Conservation (phyloP, 352 stramenopile genomes). For the Aphanomyces stellatus region DNA sequence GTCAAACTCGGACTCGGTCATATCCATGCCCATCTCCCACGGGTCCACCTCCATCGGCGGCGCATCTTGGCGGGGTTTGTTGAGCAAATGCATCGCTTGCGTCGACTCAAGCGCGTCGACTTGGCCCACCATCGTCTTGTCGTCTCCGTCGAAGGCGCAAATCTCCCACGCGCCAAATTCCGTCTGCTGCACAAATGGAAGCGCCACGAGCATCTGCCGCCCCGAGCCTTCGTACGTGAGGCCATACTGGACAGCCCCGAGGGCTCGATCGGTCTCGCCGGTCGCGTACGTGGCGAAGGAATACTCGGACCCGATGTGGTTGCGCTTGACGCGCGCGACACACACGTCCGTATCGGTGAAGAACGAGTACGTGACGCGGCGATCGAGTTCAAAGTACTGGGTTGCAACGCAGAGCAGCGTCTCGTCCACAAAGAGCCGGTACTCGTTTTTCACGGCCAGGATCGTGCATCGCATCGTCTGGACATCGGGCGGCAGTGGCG, state of each 20-base stretch:
- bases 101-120: not conserved
- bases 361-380: not conserved
- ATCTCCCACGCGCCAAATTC: not conserved
- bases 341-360: not conserved
- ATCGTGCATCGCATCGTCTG: not conserved
- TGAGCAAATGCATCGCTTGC: not conserved
- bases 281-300: too few species aligned
- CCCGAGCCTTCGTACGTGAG: not conserved
- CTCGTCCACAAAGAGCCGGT: not conserved
- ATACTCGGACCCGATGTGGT: not conserved
- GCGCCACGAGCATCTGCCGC: not conserved
- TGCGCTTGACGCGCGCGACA: not conserved
- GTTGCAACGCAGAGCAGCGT: not conserved
- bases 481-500: not conserved
- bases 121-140: not conserved
- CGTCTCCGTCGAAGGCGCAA: too few species aligned
- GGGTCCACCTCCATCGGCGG: not conserved
- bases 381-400: not conserved
- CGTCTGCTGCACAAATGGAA: not conserved
- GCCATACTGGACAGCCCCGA: not conserved
- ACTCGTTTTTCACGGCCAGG: not conserved
- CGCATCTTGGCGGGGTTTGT: not conserved
- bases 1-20: not conserved
- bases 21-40: not conserved
- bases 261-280: not conserved